A percentile compares a stretch with the other conserved stretches of the same genome.
phyloP scores from a whole-genome alignment of 495 filamentous ascomycete genomes.

The Aspergillus olivimuriae region DNA sequence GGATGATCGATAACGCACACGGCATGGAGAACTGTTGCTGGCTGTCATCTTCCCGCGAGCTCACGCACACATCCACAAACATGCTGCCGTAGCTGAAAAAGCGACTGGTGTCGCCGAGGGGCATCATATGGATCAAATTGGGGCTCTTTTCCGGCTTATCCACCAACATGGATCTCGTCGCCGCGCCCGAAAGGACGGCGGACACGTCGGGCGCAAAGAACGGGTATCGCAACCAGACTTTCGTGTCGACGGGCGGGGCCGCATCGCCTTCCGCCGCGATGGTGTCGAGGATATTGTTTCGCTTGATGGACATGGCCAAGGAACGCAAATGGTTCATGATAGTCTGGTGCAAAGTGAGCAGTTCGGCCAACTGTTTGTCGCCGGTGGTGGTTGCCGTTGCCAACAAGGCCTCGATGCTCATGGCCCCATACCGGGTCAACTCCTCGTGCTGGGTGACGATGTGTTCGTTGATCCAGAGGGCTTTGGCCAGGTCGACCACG shows the following conservation, averaged over 20 bases:
- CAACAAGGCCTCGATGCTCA: constrained; percentile 38
- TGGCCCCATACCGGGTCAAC: constrained; percentile 38
- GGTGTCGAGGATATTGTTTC: constrained; percentile 67
- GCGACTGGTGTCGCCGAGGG: constrained; percentile 61
- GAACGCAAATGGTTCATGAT: constrained; percentile 61
- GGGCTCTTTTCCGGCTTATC: constrained; percentile 29
- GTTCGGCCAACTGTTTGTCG: constrained; percentile 38
- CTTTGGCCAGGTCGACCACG: constrained; percentile 73
- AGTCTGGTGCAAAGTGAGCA: constrained; percentile 47
- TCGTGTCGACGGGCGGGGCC: constrained; percentile 60
- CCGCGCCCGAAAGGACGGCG: constrained; percentile 55
- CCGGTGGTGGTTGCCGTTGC: constrained; percentile 41
- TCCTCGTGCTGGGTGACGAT: constrained; percentile 53
- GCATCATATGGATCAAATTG: constrained; percentile 59
- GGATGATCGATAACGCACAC: constrained; percentile 65
- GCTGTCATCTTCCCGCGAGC: constrained; percentile 57
- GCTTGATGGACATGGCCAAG: constrained; percentile 71
- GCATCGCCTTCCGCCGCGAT: constrained; percentile 39
- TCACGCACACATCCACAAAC: constrained; percentile 61
- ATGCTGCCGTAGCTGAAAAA: constrained; percentile 71
- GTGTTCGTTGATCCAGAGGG: constrained; percentile 70
- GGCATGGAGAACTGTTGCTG: constrained; percentile 59
- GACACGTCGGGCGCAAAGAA: constrained; percentile 60
- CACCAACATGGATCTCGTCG: constrained; percentile 41
- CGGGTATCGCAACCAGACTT: constrained; percentile 71